Conservation (phyloP, 1,284 basidiomycete genomes). For the Papiliotrema nemorosa region DNA sequence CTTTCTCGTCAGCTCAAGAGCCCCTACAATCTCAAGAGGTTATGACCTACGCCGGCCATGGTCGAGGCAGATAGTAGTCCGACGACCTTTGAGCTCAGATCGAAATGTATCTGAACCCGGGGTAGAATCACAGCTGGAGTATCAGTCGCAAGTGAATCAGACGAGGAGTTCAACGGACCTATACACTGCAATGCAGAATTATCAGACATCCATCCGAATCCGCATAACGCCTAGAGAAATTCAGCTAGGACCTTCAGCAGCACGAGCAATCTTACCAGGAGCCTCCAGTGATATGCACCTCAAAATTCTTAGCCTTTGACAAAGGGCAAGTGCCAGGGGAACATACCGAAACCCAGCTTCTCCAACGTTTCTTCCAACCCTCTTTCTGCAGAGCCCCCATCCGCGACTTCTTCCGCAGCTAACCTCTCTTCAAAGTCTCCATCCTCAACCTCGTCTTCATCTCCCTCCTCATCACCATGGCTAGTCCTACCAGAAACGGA, state of each 20-base stretch:
- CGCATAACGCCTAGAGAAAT: constrained; percentile 58
- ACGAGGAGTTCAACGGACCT: constrained; percentile 10
- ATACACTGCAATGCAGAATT: constrained; percentile 46
- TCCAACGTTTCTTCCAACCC: constrained; percentile 82
- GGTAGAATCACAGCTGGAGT: constrained; percentile 82
- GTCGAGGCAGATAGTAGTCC: constrained; percentile 43
- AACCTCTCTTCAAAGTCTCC: constrained; percentile 44
- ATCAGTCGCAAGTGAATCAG: constrained; percentile 13
- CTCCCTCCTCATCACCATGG: not conserved
- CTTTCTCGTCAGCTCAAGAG: constrained; percentile 39
- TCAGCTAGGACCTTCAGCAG: not conserved
- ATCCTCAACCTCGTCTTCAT: constrained; percentile 4
- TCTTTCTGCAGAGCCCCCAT: constrained; percentile 62
- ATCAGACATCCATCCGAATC: constrained; percentile 66
- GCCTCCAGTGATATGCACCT: constrained; percentile 74
- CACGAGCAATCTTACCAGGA: constrained; percentile 54
- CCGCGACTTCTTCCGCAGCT: constrained; percentile 56
- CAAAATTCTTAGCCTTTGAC: constrained; percentile 8
- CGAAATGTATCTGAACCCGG: constrained; percentile 81
- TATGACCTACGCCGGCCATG: constrained; percentile 55
- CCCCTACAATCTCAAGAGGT: constrained; percentile 1
- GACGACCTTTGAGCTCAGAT: constrained; percentile 40
- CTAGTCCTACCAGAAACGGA: not conserved
- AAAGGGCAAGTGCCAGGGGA: constrained; percentile 16
- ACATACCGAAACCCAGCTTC: constrained; percentile 77